Evolutionary conservation across 1,284 basidiomycete species (phyloP).

Genomic region (Fomitiporia mediterranea): DNA sequence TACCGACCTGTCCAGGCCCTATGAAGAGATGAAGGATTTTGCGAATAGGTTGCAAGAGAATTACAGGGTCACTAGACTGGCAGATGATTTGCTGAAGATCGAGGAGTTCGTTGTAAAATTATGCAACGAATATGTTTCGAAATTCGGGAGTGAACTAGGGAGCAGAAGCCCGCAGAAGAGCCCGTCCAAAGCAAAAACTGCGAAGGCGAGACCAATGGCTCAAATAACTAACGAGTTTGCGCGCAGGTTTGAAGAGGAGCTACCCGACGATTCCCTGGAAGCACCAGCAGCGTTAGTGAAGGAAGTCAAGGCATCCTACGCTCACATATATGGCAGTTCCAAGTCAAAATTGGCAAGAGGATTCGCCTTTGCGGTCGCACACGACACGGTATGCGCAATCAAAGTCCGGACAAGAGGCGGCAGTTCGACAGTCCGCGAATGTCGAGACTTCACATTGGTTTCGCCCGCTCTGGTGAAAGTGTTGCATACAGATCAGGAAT

Average conservation of each 20-base stretch:
- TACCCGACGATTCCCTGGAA: not conserved
- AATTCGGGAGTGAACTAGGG: not conserved
- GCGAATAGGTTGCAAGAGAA: not conserved
- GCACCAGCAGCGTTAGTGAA: conserved; percentile 16
- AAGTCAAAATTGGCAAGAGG: conserved; percentile 1
- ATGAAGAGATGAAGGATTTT: conserved; percentile 4
- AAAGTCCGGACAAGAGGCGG: conserved; percentile 39
- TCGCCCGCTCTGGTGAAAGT: not conserved
- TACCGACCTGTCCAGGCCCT: conserved; percentile 7
- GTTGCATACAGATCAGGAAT: not conserved
- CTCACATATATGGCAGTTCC: conserved; percentile 28
- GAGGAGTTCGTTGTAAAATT: conserved; percentile 2
- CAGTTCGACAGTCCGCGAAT: conserved; percentile 24
- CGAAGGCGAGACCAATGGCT: not conserved
- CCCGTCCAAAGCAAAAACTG: not conserved
- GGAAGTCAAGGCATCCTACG: conserved; percentile 47
- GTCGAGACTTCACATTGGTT: conserved; percentile 24
- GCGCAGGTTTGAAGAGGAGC: conserved; percentile 16
- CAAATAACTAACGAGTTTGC: not conserved
- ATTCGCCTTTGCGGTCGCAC: conserved; percentile 48
- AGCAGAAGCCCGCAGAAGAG: not conserved
- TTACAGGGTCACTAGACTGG: not conserved
- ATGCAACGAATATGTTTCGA: not conserved
- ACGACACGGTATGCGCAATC: conserved; percentile 41
- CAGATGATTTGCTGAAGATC: not conserved